Evolutionary conservation across 257 asterid genomes (phyloP).

Genomic region (Przewalskia tangutica): DNA sequence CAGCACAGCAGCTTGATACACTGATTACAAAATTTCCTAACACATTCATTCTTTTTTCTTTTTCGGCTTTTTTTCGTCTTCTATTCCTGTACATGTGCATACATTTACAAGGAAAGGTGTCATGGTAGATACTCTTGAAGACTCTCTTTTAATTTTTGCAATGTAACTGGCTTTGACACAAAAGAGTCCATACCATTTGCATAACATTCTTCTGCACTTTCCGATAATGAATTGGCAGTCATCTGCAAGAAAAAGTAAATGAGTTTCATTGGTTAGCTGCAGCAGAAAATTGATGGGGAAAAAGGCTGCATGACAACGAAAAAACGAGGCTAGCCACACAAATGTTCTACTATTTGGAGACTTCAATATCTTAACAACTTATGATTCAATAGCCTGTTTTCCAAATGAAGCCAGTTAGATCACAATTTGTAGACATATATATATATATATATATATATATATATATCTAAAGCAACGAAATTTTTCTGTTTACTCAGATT

Average conservation of each 20-base stretch:
- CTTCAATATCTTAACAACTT: neutral
- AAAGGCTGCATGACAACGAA: neutral
- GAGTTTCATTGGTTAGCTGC: neutral
- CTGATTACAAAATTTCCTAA: conserved; percentile 59
- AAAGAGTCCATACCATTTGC: conserved; percentile 94
- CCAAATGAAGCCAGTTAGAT: neutral
- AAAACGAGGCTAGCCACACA: neutral
- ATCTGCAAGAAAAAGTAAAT: conserved; percentile 37
- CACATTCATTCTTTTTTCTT: conserved; percentile 11
- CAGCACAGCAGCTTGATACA: neutral
- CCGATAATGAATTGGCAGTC: conserved; percentile 83
- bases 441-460: too few relatives aligned
- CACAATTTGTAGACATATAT: neutral
- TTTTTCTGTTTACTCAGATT: neutral
- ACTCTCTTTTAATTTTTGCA: conserved; percentile 66
- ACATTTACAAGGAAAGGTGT: conserved; percentile 26
- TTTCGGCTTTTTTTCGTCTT: neutral
- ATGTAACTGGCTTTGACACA: conserved; percentile 73
- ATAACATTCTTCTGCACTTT: conserved; percentile 82
- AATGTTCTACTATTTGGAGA: neutral
- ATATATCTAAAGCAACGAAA: neutral
- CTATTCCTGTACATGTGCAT: conserved; percentile 42
- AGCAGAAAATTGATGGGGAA: neutral
- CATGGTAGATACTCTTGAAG: conserved; percentile 42
- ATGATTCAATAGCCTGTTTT: neutral